These are phyloP conservation scores for Pythium diclinum DNA, from an alignment of 352 stramenopile species.

Conservation along the genomic window DNA sequence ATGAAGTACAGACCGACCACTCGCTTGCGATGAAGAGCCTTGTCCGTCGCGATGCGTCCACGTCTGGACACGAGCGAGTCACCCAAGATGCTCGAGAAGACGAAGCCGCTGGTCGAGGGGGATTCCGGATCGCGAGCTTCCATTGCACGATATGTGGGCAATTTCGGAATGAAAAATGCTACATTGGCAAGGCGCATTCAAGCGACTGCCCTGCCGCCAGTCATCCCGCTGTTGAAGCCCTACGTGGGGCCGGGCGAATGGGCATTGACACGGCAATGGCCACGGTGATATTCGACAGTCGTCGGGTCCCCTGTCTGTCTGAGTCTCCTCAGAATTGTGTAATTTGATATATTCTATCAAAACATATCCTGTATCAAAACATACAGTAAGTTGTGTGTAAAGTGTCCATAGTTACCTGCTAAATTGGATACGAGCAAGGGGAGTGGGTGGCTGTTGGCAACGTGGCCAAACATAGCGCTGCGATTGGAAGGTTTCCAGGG, in stretches of 20 bases:
- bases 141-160: not conserved
- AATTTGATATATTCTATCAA: not conserved
- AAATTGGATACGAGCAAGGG: not conserved
- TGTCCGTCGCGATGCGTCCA: conserved; percentile 35
- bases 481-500: conserved; percentile 27
- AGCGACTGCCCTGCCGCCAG: not conserved
- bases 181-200: not conserved
- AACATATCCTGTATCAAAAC: not conserved
- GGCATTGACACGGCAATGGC: not conserved
- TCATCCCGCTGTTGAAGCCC: not conserved
- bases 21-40: conserved; percentile 42
- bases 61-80: conserved; percentile 37
- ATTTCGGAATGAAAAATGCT: not conserved
- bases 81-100: conserved; percentile 6
- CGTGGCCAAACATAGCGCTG: conserved; percentile 26
- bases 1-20: conserved; percentile 64
- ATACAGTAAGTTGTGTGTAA: too few species aligned
- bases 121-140: not conserved
- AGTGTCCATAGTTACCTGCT: not conserved
- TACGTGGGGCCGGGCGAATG: not conserved
- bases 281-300: conserved; percentile 25
- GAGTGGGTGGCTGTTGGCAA: conserved; percentile 17
- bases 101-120: not conserved
- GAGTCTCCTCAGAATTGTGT: not conserved
- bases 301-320: too few species aligned